Evolutionary conservation across 2,329 filamentous ascomycete genomes (phyloP).

Genomic region (Colletotrichum siamense): DNA sequence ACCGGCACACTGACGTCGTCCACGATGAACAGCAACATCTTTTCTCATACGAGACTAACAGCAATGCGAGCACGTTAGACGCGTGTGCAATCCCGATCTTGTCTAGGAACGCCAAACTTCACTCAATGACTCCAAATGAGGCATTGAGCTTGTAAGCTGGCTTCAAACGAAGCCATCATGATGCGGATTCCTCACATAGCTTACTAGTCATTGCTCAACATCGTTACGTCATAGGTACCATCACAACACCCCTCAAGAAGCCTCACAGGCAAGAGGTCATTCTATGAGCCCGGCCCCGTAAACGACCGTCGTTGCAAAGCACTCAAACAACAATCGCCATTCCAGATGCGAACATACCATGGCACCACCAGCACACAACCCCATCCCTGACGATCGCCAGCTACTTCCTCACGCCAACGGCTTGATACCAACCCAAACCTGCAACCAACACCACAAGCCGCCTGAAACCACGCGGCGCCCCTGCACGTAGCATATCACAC

Average conservation of each 20-base stretch:
- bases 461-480: conserved; percentile 7
- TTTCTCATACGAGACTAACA: not conserved
- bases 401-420: not conserved
- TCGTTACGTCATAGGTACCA: not conserved
- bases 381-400: not conserved
- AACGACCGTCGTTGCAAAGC: not conserved
- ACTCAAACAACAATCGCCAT: not conserved
- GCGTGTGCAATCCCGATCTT: not conserved
- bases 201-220: not conserved
- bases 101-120: not conserved
- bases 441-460: not conserved
- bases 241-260: not conserved
- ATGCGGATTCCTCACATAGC: not conserved
- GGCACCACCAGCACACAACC: not conserved
- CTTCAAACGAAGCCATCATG: not conserved
- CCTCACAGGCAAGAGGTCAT: not conserved
- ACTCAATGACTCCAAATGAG: not conserved
- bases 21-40: not conserved
- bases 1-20: not conserved
- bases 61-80: not conserved
- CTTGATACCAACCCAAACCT: not conserved
- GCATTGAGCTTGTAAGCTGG: not conserved
- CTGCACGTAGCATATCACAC: not conserved
- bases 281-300: not conserved
- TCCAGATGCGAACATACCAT: not conserved